Evolutionary conservation across 73 alveolate genomes (phyloP).

Genomic region (Symbiodinium pilosum): DNA sequence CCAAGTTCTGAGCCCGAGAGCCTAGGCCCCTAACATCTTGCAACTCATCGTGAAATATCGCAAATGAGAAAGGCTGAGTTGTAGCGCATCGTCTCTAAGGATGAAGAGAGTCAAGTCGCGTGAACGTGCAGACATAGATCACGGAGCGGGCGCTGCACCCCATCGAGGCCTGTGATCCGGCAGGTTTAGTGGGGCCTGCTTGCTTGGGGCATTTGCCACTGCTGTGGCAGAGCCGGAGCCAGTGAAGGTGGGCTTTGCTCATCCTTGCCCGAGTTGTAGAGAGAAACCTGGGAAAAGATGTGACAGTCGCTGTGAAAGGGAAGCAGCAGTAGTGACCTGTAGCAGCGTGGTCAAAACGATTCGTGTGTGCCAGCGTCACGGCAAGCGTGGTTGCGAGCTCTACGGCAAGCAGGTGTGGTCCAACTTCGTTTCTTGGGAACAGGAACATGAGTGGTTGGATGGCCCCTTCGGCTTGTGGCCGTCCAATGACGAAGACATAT

Average conservation of each 20-base stretch:
- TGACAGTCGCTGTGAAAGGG: too few relatives aligned
- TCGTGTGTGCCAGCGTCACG: neutral
- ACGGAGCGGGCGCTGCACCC: too few relatives aligned
- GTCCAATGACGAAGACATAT: neutral
- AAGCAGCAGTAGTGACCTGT: neutral
- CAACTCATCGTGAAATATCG: too few relatives aligned
- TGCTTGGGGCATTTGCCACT: neutral
- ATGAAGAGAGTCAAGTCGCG: too few relatives aligned
- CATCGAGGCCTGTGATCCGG: neutral
- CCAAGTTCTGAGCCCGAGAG: too few relatives aligned
- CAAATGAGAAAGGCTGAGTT: too few relatives aligned
- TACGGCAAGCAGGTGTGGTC: neutral
- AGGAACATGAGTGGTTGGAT: neutral
- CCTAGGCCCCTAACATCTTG: too few relatives aligned
- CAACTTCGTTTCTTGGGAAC: neutral
- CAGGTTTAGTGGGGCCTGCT: neutral
- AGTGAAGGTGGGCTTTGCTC: neutral
- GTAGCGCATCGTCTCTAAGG: too few relatives aligned
- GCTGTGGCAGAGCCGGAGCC: neutral
- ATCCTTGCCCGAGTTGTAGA: neutral
- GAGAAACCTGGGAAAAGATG: neutral
- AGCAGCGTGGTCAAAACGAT: neutral
- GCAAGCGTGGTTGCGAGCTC: neutral
- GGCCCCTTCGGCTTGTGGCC: neutral
- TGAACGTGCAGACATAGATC: too few relatives aligned